phyloP scores from a whole-genome alignment of 805 yeast genomes.

The Candida multigemmis region DNA sequence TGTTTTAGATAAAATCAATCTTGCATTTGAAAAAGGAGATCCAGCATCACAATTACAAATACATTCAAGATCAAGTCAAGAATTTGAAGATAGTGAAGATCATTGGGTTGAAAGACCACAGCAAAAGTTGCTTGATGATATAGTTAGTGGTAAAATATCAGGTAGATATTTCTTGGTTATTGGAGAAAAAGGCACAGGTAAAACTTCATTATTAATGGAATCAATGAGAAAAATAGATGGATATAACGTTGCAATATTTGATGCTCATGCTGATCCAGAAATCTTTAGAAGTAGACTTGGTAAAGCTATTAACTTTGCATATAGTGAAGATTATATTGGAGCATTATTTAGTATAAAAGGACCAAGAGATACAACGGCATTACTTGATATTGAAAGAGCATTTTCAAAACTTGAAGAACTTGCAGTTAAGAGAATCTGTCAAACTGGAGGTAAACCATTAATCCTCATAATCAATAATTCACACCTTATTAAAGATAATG shows the following conservation, averaged over 20 bases:
- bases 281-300: constrained; percentile 72
- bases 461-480: constrained; percentile 65
- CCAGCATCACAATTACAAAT: constrained; percentile 52
- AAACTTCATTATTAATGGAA: constrained; percentile 66
- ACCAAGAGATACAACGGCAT: constrained; percentile 77
- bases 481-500: constrained; percentile 68
- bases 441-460: constrained; percentile 42
- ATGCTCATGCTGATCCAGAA: constrained; percentile 83
- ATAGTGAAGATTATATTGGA: constrained; percentile 76
- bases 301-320: constrained; percentile 62
- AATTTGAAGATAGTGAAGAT: constrained; percentile 16
- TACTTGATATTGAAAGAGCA: constrained; percentile 76
- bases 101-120: constrained; percentile 66
- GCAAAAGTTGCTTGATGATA: constrained; percentile 54
- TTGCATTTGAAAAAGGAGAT: constrained; percentile 61
- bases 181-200: constrained; percentile 86
- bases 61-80: constrained; percentile 35
- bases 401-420: constrained; percentile 68
- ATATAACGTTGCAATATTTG: constrained; percentile 57
- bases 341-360: constrained; percentile 73
- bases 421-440: constrained; percentile 41
- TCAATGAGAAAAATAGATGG: constrained; percentile 59
- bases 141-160: constrained; percentile 50
- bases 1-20: constrained; percentile 55
- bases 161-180: constrained; percentile 68